Percentiles rank a stretch among this genome's conserved stretches.
These are phyloP conservation scores for Dioscorea zingiberensis DNA, from an alignment of 106 monocot species.

Conservation along the genomic window DNA sequence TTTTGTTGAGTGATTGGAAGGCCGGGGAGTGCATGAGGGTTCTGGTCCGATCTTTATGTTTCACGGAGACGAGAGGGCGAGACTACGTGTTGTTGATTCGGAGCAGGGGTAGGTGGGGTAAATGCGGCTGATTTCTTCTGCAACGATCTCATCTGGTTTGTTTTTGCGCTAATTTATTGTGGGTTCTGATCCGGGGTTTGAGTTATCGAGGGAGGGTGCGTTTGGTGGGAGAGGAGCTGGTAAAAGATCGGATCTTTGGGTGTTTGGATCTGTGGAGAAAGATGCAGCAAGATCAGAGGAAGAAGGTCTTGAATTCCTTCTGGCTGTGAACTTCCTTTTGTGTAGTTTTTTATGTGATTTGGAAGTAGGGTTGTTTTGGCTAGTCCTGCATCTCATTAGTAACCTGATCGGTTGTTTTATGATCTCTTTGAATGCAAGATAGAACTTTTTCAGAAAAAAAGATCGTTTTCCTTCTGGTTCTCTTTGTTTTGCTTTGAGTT, in stretches of 20 bases:
- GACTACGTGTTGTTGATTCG: conserved; percentile 31
- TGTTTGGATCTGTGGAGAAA: conserved; percentile 7
- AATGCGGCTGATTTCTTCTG: conserved; percentile 30
- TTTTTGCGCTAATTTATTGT: not conserved
- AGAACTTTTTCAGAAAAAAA: too few species aligned
- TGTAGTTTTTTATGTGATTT: too few species aligned
- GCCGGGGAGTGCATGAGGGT: conserved; percentile 23
- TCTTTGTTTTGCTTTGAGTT: too few species aligned
- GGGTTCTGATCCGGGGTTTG: not conserved
- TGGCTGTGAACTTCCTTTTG: too few species aligned
- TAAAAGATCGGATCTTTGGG: not conserved
- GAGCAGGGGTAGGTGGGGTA: conserved; percentile 33
- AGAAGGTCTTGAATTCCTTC: conserved; percentile 28
- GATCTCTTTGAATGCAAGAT: too few species aligned
- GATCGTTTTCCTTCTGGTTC: too few species aligned
- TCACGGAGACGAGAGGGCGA: not conserved
- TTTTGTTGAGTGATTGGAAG: too few species aligned
- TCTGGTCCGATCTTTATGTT: not conserved
- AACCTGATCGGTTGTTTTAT: too few species aligned
- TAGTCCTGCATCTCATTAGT: too few species aligned
- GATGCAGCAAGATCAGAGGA: conserved; percentile 69
- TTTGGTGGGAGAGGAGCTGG: too few species aligned
- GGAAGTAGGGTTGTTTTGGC: too few species aligned
- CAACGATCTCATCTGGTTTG: not conserved
- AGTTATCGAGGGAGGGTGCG: not conserved